Evolutionary conservation across 164 flowering plant species (phyloP).

Genomic region (Kingdonia uniflora): DNA sequence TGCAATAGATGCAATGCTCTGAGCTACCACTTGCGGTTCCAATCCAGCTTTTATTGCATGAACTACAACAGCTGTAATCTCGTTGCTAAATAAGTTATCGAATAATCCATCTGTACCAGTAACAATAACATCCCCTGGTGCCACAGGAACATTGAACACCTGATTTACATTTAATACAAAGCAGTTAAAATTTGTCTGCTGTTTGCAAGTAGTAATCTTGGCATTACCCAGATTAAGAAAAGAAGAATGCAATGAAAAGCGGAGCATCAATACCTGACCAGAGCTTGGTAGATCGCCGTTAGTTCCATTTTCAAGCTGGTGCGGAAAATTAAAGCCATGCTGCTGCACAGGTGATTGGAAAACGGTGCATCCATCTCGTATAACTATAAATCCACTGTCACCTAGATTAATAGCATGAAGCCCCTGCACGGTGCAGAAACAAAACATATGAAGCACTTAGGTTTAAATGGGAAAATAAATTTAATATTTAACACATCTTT

Average conservation of each 20-base stretch:
- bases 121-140: constrained; percentile 69
- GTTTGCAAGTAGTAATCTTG: too few relatives aligned
- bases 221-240: too few relatives aligned
- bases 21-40: constrained; percentile 68
- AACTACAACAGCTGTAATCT: constrained; percentile 59
- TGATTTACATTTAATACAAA: constrained; percentile 13
- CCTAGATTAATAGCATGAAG: constrained; percentile 74
- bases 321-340: constrained; percentile 78
- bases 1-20: constrained; percentile 74
- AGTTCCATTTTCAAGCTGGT: constrained; percentile 64
- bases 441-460: not conserved
- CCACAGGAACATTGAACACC: constrained; percentile 63
- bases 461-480: too few relatives aligned
- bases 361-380: constrained; percentile 69
- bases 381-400: constrained; percentile 87
- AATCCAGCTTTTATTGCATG: constrained; percentile 59
- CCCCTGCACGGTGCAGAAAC: constrained; percentile 35
- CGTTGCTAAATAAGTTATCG: constrained; percentile 70
- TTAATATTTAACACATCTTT: too few relatives aligned
- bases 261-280: constrained; percentile 47
- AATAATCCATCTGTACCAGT: constrained; percentile 86
- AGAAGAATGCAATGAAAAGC: not conserved
- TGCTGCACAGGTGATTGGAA: constrained; percentile 80
- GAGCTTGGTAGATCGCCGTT: constrained; percentile 66
- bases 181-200: too few relatives aligned